Conservation (phyloP, 371 early-diverging fungal genomes). For the Mortierella sp. region DNA sequence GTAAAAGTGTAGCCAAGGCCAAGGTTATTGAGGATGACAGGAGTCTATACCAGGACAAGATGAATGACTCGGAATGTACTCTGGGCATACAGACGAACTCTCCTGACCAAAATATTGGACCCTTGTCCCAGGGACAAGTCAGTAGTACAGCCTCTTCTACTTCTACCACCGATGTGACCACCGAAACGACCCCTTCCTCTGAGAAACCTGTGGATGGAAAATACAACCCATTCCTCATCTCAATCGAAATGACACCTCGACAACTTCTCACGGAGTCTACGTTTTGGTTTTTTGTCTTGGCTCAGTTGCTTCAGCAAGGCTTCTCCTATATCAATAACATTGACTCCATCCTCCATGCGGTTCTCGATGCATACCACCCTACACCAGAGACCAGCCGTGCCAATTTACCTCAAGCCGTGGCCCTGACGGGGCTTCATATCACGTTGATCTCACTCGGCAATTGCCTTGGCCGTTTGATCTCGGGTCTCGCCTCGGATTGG, state of each 20-base stretch:
- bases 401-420: not conserved
- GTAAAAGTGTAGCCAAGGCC: too few relatives aligned
- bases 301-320: conserved; percentile 13
- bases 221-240: conserved; percentile 11
- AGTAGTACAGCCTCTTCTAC: not conserved
- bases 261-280: conserved; percentile 1
- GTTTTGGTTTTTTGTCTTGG: conserved; percentile 21
- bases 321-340: conserved; percentile 24
- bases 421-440: conserved; percentile 12
- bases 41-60: not conserved
- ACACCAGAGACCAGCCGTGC: not conserved
- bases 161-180: not conserved
- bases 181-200: not conserved
- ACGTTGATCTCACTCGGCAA: conserved; percentile 23
- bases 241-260: conserved; percentile 9
- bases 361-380: conserved; percentile 7
- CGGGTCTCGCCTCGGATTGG: conserved; percentile 14
- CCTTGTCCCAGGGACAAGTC: too few relatives aligned
- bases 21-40: not conserved
- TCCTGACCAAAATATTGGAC: not conserved
- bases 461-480: conserved; percentile 10
- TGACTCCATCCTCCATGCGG: conserved; percentile 10
- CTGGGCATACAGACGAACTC: not conserved
- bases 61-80: not conserved
- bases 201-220: too few relatives aligned